Percentiles rank a stretch among this genome's conserved stretches.
Conservation (phyloP, 345 rosid genomes). For the Rhizophora mangle region DNA sequence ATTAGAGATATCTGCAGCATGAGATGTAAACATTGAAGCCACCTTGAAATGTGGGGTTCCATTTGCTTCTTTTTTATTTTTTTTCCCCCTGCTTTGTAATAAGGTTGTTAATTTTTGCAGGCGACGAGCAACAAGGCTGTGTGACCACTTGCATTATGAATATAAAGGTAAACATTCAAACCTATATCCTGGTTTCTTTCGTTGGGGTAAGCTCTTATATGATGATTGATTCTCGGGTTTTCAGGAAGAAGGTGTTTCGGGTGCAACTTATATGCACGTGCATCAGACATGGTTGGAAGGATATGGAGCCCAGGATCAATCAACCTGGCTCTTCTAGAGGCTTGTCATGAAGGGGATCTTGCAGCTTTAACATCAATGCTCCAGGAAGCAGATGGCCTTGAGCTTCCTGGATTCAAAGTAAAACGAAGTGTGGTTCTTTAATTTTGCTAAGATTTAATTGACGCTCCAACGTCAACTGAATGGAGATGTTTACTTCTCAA, state of each 20-base stretch:
- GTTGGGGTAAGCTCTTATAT: not conserved
- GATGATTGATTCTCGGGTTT: constrained; percentile 5
- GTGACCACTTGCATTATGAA: constrained; percentile 41
- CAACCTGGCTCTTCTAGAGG: constrained; percentile 39
- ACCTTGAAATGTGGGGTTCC: no score
- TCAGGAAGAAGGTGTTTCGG: constrained; percentile 36
- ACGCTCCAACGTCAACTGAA: not conserved
- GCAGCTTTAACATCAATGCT: not conserved
- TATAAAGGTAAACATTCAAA: constrained; percentile 43
- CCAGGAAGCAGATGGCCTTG: not conserved
- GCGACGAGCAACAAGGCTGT: constrained; percentile 56
- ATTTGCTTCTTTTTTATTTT: no score
- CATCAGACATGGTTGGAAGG: constrained; percentile 72
- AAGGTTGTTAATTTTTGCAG: constrained; percentile 31
- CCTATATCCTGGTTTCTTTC: not conserved
- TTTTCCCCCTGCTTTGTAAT: no score
- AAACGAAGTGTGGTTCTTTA: not conserved
- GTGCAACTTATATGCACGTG: constrained; percentile 55
- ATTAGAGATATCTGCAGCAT: no score
- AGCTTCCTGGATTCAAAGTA: not conserved
- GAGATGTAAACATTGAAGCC: no score
- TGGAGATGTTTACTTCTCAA: not conserved
- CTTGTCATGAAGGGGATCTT: not conserved
- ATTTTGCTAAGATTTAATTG: not conserved
- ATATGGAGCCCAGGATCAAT: constrained; percentile 39